Conservation (phyloP, 805 yeast species). For the Wickerhamomyces ciferrii region DNA sequence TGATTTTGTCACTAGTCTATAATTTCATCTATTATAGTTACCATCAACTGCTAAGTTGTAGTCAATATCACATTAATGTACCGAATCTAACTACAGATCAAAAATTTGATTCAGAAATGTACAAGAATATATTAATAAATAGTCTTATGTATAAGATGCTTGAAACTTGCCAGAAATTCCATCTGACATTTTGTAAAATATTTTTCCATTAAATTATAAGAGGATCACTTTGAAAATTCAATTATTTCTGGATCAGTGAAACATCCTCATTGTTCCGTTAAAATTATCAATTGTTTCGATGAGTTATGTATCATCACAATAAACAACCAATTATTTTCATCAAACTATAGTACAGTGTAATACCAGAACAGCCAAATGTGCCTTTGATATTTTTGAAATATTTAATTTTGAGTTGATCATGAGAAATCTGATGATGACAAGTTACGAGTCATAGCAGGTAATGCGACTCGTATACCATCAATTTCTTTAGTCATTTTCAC, state of each 20-base stretch:
- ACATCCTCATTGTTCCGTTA: background rate
- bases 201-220: background rate
- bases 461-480: slow-evolving; percentile 90
- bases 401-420: slow-evolving; percentile 8
- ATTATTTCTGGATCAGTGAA: background rate
- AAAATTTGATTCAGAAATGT: background rate
- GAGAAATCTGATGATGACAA: slow-evolving; percentile 78
- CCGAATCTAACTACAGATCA: no score
- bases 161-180: background rate
- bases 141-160: background rate
- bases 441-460: slow-evolving; percentile 97
- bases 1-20: background rate
- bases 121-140: background rate
- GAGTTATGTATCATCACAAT: no score
- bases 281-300: background rate
- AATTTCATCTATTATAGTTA: no score
- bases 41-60: no score
- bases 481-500: slow-evolving; percentile 82
- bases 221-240: background rate
- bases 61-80: no score
- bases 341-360: background rate
- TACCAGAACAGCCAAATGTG: no score
- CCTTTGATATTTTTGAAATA: background rate
- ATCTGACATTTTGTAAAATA: background rate
- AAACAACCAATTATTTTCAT: background rate